Conservation (phyloP, 1,139 yeast genomes). For the Lodderomyces theae region DNA sequence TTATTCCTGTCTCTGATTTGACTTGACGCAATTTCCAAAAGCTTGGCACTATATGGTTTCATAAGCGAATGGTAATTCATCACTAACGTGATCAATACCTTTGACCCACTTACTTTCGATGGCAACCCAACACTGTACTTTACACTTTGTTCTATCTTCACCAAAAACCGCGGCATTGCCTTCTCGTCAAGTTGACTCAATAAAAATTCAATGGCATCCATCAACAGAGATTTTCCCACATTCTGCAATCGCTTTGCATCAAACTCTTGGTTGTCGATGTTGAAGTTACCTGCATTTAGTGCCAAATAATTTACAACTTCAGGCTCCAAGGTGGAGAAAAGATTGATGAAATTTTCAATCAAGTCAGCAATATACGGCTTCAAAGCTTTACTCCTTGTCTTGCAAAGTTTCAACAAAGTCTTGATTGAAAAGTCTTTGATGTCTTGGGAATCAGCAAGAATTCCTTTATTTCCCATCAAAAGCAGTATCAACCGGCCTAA, state of each 20-base stretch:
- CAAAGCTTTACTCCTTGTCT: constrained; percentile 57
- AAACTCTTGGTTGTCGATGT: constrained; percentile 64
- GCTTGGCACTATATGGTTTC: constrained; percentile 59
- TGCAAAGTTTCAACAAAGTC: constrained; percentile 68
- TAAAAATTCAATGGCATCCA: constrained; percentile 79
- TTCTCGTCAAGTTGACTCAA: constrained; percentile 56
- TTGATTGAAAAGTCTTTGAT: constrained; percentile 73
- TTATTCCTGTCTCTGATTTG: constrained; percentile 72
- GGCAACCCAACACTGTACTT: constrained; percentile 84
- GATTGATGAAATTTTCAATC: constrained; percentile 62
- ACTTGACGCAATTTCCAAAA: constrained; percentile 54
- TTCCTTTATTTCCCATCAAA: constrained; percentile 72
- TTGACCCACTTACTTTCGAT: constrained; percentile 85
- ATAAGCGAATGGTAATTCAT: constrained; percentile 54
- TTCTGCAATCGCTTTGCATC: constrained; percentile 77
- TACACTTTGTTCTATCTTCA: constrained; percentile 46
- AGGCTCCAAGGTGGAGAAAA: constrained; percentile 89
- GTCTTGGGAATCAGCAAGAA: constrained; percentile 84
- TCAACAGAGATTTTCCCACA: constrained; percentile 79
- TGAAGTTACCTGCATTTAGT: constrained; percentile 85
- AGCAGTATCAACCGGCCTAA: constrained; percentile 71
- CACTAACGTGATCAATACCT: constrained; percentile 64
- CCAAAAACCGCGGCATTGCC: constrained; percentile 52
- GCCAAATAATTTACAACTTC: constrained; percentile 84
- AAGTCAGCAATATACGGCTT: constrained; percentile 68